Evolutionary conservation across 306 rosid genomes (phyloP).

Genomic region (Malus fusca): DNA sequence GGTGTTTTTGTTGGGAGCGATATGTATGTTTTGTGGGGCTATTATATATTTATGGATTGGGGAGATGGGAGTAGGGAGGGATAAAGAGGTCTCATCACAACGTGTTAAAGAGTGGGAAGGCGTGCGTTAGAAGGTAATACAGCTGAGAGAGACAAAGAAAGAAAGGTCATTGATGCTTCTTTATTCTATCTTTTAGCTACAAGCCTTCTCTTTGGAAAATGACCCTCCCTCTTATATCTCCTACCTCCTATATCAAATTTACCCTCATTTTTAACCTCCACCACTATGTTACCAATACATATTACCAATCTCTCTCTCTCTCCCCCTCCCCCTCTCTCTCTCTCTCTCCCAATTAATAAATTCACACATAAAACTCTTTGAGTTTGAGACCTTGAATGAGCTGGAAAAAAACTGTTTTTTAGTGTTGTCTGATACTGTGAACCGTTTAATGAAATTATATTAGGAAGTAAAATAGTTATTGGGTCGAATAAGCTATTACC

Average conservation of each 20-base stretch:
- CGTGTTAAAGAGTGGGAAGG: conserved; percentile 25
- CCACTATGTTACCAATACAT: not conserved
- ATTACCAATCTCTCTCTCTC: not conserved
- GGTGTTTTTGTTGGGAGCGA: not conserved
- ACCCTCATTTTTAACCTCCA: not conserved
- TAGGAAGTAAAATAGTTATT: not conserved
- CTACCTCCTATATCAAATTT: not conserved
- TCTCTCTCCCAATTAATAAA: no score
- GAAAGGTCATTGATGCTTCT: conserved; percentile 20
- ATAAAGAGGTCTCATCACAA: not conserved
- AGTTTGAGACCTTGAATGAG: not conserved
- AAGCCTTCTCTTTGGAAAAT: not conserved
- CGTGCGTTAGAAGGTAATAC: conserved; percentile 32
- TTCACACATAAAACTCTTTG: not conserved
- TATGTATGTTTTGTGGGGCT: not conserved
- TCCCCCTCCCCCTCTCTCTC: no score
- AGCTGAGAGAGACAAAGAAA: conserved; percentile 6
- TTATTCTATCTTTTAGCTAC: conserved; percentile 17
- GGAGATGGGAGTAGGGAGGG: not conserved
- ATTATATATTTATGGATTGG: not conserved
- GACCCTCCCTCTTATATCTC: not conserved
- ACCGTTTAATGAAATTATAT: not conserved
- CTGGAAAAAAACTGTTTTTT: not conserved
- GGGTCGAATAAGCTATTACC: not conserved
- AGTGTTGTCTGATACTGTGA: not conserved